Evolutionary conservation across 2,329 filamentous ascomycete species (phyloP).

Genomic region (Cladophialophora exuberans): DNA sequence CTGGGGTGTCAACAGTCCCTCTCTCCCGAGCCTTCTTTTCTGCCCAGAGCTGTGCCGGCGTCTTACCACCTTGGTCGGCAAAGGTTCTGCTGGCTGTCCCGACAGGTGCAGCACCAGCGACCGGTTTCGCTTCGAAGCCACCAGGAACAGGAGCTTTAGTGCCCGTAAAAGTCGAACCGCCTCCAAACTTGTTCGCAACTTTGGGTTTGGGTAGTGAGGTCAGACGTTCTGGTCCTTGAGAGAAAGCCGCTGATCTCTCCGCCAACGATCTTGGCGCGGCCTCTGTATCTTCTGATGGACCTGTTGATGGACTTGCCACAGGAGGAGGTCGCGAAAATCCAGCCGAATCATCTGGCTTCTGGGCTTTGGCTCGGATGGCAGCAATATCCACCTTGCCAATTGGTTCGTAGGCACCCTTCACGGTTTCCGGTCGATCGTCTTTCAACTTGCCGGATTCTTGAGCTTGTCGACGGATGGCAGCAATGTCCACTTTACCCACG

Average conservation of each 20-base stretch:
- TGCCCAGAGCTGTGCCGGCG: conserved; percentile 93
- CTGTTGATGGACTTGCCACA: conserved; percentile 49
- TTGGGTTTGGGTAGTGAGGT: conserved; percentile 93
- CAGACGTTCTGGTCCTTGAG: conserved; percentile 71
- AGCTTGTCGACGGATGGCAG: conserved; percentile 78
- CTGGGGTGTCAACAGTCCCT: conserved; percentile 55
- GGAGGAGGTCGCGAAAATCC: conserved; percentile 37
- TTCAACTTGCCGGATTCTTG: conserved; percentile 57
- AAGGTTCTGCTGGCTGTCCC: conserved; percentile 88
- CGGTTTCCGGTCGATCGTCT: conserved; percentile 79
- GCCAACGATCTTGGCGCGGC: conserved; percentile 66
- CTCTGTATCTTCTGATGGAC: conserved; percentile 49
- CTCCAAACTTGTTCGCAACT: conserved; percentile 83
- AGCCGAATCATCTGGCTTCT: conserved; percentile 57
- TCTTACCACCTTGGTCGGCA: conserved; percentile 93
- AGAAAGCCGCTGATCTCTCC: conserved; percentile 78
- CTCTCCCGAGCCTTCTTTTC: conserved; percentile 90
- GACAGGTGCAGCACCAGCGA: conserved; percentile 65
- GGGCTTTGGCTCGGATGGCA: conserved; percentile 82
- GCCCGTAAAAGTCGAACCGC: conserved; percentile 73
- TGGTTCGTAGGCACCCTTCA: conserved; percentile 93
- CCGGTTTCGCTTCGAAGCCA: conserved; percentile 65
- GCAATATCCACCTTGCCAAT: conserved; percentile 97
- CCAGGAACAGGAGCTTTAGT: conserved; percentile 86
- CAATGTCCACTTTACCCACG: conserved; percentile 96